Conservation (phyloP, 2,329 filamentous ascomycete genomes). For the Pseudogymnoascus sp. region DNA sequence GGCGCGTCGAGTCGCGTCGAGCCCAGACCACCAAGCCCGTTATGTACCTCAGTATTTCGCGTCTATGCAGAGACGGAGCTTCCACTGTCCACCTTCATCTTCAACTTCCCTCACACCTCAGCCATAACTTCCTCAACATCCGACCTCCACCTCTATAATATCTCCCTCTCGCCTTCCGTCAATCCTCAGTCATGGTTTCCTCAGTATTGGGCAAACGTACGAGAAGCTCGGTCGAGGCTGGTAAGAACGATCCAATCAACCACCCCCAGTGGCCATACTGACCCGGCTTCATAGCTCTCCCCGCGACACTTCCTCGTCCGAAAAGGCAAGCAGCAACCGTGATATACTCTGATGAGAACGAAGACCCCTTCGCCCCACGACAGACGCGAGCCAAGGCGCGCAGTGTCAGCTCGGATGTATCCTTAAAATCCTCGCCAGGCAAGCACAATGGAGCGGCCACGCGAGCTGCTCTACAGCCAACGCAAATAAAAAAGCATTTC, state of each 20-base stretch:
- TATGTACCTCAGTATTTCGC: constrained; percentile 7
- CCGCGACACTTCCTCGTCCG: constrained; percentile 28
- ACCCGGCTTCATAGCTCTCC: constrained; percentile 25
- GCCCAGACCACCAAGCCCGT: not conserved
- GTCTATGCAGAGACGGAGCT: not conserved
- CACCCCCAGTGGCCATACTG: constrained; percentile 14
- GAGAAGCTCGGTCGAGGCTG: constrained; percentile 31
- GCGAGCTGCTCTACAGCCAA: constrained; percentile 35
- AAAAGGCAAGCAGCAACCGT: constrained; percentile 36
- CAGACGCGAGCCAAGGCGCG: constrained; percentile 25
- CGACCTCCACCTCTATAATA: constrained; percentile 7
- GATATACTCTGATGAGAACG: constrained; percentile 58
- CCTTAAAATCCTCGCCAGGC: constrained; percentile 30
- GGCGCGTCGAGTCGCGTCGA: not conserved
- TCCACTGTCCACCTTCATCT: not conserved
- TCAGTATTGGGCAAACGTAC: constrained; percentile 41
- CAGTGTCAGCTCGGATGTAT: constrained; percentile 31
- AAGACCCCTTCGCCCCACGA: constrained; percentile 45
- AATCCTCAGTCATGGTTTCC: constrained; percentile 23
- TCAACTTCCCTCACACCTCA: not conserved
- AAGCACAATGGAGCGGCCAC: constrained; percentile 39
- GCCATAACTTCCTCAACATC: constrained; percentile 9
- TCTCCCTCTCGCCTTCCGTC: constrained; percentile 11
- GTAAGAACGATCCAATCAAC: constrained; percentile 25
- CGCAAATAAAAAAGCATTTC: constrained; percentile 39